Evolutionary conservation across 768 basidiomycete species (phyloP).

Genomic region (Paxillus ammoniavirescens): DNA sequence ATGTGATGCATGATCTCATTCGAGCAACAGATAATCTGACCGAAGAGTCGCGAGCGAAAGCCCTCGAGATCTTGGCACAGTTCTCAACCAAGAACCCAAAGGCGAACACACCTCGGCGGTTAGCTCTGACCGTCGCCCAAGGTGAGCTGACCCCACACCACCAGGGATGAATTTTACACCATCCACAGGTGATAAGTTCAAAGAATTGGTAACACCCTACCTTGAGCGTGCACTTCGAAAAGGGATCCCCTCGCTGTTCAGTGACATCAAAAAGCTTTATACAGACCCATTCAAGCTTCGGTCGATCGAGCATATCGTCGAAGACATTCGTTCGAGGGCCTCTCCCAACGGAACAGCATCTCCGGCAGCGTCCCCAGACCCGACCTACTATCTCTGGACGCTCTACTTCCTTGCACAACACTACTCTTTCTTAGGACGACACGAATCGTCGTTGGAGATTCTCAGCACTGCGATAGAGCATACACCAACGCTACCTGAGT

Average conservation of each 20-base stretch:
- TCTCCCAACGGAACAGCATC: conserved; percentile 34
- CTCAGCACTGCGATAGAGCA: conserved; percentile 70
- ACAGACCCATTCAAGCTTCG: conserved; percentile 58
- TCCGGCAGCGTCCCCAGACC: conserved; percentile 36
- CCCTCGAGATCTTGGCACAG: conserved; percentile 55
- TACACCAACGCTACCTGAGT: conserved; percentile 92
- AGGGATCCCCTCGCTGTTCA: conserved; percentile 91
- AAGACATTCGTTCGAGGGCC: conserved; percentile 42
- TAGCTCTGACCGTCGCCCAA: conserved; percentile 66
- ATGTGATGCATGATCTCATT: conserved; percentile 11
- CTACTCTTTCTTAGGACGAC: conserved; percentile 58
- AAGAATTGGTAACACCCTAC: conserved; percentile 61
- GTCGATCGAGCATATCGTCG: conserved; percentile 67
- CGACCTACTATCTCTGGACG: conserved; percentile 89
- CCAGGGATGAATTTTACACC: neutral
- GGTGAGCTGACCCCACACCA: conserved; percentile 33
- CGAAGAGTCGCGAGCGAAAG: conserved; percentile 50
- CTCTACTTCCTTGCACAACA: conserved; percentile 95
- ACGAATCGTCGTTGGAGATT: conserved; percentile 52
- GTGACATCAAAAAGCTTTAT: conserved; percentile 88
- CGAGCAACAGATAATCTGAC: conserved; percentile 36
- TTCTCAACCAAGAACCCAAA: conserved; percentile 64
- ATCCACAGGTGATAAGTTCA: conserved; percentile 63
- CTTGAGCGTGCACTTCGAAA: conserved; percentile 68
- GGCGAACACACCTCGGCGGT: conserved; percentile 68